Base-by-base conservation (phyloP, 768 basidiomycete species). In the Trametes sanguinea region DNA sequence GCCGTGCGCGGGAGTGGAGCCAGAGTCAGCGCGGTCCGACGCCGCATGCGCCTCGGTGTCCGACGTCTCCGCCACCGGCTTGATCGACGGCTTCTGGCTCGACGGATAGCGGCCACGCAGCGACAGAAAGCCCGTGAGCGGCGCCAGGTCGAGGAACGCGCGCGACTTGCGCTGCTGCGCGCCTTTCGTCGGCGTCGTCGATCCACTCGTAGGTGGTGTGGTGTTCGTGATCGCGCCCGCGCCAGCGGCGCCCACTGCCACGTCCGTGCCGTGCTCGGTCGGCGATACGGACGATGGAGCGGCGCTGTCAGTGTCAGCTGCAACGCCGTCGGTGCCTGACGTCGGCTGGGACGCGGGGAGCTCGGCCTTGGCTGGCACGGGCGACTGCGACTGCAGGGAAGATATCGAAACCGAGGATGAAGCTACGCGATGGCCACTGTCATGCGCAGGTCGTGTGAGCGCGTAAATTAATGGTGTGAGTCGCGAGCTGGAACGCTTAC, bases 31-130 rank as follows among this genome's bases (percentile, higher is more conserved):
- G 9, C 33, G 45, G 60, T 33, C 57, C 46, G 52, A 30, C 54
- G 59, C 54, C 27, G 62, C 54, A 29, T 67, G 46, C 45, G 58
- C 64, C 27, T 62, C 68, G 17, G 57, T 63, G 4, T 67, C 71
- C 6, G 63, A 57, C 40, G 68, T 60, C 48, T 66, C 72, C 56
- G 63, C 57, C 22, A 61, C 67, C 14, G 65, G 57, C 54, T 65
- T 68, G 5, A 45, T 44, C 13, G 70, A 54, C 22, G 65, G 71
- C 22, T 70, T 69, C 54, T 66, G 59, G 52, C 70, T 77, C 17
- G 85, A 83, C 33, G 85, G 81, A 70, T 88, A 82, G 51, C 87
- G 83, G 22, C 80, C 77, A 40, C 88, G 83, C 56, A 86, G 76
- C 70, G 89, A 56, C 83, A 43, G 81, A 70, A 89, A 84, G 32